Base-by-base conservation (phyloP, 306 rosid genomes). In the Citrullus colocynthis region DNA sequence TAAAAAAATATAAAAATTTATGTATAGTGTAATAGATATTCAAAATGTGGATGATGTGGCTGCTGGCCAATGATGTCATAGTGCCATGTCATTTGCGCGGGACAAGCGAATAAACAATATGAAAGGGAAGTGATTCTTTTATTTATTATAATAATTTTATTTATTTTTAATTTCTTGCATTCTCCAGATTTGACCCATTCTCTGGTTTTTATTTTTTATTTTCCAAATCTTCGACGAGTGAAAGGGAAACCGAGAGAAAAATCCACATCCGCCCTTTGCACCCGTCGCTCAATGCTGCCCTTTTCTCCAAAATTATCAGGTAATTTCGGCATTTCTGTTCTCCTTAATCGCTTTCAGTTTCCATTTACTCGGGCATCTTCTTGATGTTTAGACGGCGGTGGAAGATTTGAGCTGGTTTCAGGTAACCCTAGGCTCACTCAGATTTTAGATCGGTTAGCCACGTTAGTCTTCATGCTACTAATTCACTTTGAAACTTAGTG, bases 41-140 rank as follows among this genome's bases (percentile, higher is more conserved):
- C 1, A 36, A 37, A 37, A 64, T 5, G 49, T 0, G 2, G 39
- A 7, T 61, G 66, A 61, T 13, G 41, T 61, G 66, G 48, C 45
- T 13, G 13, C 54, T 48, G 54, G 45, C 18, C 17, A 52, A 2
- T 52, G 57, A n/a, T 16, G 57, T 2, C 20, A 5, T 1, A 4
- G 48, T 17, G 72, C 72, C 74, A 39, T 20, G 74, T 67, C 74
- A 67, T 39, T 67, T 67, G 74, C 74, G 74, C 74, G 74, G 54
- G 74, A 67, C 18, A 67, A 41, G 15, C 74, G 51, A 67, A 67
- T 67, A 67, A 67, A 64, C 12, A 16, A 64, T 64, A 64, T 64
- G 16, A 21, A 59, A 59, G 57, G 24, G 59, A 55, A 55, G 10
- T 3, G 24, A 18, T 18, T 55, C 59, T 55, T 55, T 52, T 52